phyloP scores from a whole-genome alignment of 441 rosid genomes.

The Isatis lusitanica region DNA sequence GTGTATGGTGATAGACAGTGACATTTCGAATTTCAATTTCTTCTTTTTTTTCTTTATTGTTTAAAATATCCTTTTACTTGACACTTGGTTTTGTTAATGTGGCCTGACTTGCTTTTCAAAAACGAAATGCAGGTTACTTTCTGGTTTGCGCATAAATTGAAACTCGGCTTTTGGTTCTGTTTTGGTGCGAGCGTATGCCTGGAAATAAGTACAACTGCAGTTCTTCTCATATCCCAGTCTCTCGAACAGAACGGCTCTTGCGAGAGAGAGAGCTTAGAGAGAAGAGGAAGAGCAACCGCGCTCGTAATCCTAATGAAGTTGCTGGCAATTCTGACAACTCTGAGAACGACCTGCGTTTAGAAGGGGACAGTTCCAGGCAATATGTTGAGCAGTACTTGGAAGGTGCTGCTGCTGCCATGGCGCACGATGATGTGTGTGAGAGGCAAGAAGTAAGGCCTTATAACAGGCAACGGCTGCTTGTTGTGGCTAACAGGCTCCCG shows the following conservation, averaged over 20 bases:
- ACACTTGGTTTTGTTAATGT: slow-evolving; percentile 36
- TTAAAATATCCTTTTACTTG: slow-evolving; percentile 7
- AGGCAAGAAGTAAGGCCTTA: slow-evolving; percentile 67
- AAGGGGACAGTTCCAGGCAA: slow-evolving; percentile 55
- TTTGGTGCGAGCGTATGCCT: slow-evolving; percentile 82
- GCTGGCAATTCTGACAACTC: slow-evolving; percentile 47
- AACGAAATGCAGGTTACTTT: slow-evolving; percentile 55
- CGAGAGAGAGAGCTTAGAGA: slow-evolving; percentile 71
- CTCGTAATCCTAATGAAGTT: slow-evolving; percentile 52
- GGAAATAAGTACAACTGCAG: slow-evolving; percentile 81
- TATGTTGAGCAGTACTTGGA: slow-evolving; percentile 68
- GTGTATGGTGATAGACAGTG: slow-evolving; percentile 32
- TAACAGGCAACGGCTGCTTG: slow-evolving; percentile 80
- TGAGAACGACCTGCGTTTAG: slow-evolving; percentile 55
- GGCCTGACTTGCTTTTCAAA: slow-evolving; percentile 32
- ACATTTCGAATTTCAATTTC: neutral
- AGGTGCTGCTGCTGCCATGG: slow-evolving; percentile 56
- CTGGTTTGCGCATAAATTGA: slow-evolving; percentile 32
- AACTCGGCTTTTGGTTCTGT: slow-evolving; percentile 38
- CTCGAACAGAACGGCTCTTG: slow-evolving; percentile 78
- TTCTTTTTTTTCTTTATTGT: neutral
- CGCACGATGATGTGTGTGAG: slow-evolving; percentile 54
- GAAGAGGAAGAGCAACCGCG: slow-evolving; percentile 59
- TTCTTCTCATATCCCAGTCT: slow-evolving; percentile 50
- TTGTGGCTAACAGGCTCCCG: slow-evolving; percentile 95